A percentile compares a stretch with the other conserved stretches of the same genome.
Conservation (phyloP, 2,329 filamentous ascomycete species). For the Hypoxylon sp. region DNA sequence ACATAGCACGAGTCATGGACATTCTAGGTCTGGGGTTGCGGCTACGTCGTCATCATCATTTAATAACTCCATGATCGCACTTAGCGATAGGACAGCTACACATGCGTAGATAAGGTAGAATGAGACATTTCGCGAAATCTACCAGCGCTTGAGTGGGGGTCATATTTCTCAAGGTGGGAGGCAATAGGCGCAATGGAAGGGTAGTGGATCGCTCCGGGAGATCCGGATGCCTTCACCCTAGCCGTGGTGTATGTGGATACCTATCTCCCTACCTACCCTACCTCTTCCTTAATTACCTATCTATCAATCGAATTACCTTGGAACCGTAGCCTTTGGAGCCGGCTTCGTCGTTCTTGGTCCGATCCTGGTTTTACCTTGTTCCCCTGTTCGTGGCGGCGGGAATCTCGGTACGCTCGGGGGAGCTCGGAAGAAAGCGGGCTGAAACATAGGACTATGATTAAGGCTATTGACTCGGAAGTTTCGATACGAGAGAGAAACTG, state of each 20-base stretch:
- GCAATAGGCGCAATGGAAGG: not conserved
- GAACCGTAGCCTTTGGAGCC: constrained; percentile 9
- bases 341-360: constrained; percentile 11
- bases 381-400: not conserved
- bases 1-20: not conserved
- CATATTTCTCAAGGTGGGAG: constrained; percentile 2
- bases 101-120: not conserved
- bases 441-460: constrained; percentile 1
- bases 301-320: not conserved
- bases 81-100: not conserved
- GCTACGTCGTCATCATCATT: constrained; percentile 1
- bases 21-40: not conserved
- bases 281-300: not conserved
- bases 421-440: constrained; percentile 12
- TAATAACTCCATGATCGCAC: not conserved
- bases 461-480: not conserved
- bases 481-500: not conserved
- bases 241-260: not conserved
- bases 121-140: constrained; percentile 26
- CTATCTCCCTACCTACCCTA: not conserved
- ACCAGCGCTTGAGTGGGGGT: constrained; percentile 18
- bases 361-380: not conserved
- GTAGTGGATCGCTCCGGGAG: constrained; percentile 4
- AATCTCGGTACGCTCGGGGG: constrained; percentile 3
- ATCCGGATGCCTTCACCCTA: constrained; percentile 8